Base-by-base conservation (phyloP, 2,329 filamentous ascomycete genomes). In the Venturia asperata region DNA sequence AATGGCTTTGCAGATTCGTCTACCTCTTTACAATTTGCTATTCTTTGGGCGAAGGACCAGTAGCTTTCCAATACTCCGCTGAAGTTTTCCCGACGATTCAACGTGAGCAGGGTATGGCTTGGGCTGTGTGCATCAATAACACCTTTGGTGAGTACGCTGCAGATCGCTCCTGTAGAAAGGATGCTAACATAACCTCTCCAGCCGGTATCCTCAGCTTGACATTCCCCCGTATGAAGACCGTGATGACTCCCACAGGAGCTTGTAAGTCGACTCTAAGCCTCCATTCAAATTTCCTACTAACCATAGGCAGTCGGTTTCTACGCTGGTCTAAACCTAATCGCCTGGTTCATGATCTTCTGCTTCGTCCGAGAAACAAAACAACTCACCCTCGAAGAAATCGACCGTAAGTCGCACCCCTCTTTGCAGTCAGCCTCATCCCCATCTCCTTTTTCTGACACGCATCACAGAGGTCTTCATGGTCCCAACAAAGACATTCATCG, bases 81-180 rank as follows among this genome's bases (percentile, higher is more conserved):
- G 79, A 81, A 66, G 71, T 74, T 0, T 80, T 79, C 70, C 79
- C 78, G 0, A 74, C 79, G 21, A 77, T 79, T 52, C 74, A 80
- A 52, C 77, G 79, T 67, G 77, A 78, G 52, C 67, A 74, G 39
- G 75, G 75, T 21, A 77, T 77, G 75, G 72, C 70, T 3, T 74
- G 75, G 70, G 82, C 79, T 0, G 84, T 82, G 0, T 81, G 82
- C 0, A 83, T 81, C 60, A 82, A 79, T 30, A 85, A 82, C 82
- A 80, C 82, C 65, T 84, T 84, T 76, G 85, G 85, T 71, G 81
- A 80, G 67, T 42, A 60, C 52, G 19, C 55, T 45, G 21, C 21
- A n/a, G 15, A 34, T n/a, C 24, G 49, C 24, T n/a, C 5, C 15
- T n/a, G 1, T 3, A 17, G 9, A 24, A 58, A 34, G 58, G 7